Percentiles rank a stretch among this genome's conserved stretches.
Conservation (phyloP, 2,329 filamentous ascomycete genomes). For the Clarireedia sp. region DNA sequence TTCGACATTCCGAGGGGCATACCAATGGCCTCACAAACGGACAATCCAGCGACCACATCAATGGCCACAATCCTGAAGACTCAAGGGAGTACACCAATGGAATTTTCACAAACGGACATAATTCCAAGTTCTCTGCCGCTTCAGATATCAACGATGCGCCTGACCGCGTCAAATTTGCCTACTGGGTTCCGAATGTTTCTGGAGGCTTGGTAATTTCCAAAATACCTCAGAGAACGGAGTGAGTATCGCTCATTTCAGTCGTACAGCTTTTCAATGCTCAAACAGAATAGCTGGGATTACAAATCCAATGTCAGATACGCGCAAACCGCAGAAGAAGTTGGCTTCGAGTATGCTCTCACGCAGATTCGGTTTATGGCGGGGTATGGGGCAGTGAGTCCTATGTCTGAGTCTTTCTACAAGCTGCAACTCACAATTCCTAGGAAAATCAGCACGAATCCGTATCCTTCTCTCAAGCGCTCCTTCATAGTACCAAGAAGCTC, state of each 20-base stretch:
- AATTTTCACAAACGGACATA: slow-evolving; percentile 3
- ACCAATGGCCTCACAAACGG: not conserved
- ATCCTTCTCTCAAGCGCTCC: slow-evolving; percentile 42
- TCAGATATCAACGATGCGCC: slow-evolving; percentile 37
- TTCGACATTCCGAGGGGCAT: not conserved
- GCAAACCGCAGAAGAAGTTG: slow-evolving; percentile 38
- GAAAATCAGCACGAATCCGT: slow-evolving; percentile 44
- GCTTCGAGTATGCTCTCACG: slow-evolving; percentile 44
- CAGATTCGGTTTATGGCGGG: slow-evolving; percentile 47
- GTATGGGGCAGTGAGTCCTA: slow-evolving; percentile 34
- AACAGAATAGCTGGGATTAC: slow-evolving; percentile 36
- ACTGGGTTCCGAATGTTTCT: slow-evolving; percentile 48
- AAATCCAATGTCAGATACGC: slow-evolving; percentile 42
- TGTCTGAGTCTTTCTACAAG: not conserved
- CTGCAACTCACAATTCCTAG: slow-evolving; percentile 5
- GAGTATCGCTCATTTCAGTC: not conserved
- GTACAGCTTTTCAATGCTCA: not conserved
- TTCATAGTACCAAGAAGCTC: slow-evolving; percentile 39
- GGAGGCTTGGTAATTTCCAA: slow-evolving; percentile 46
- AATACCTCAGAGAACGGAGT: slow-evolving; percentile 39
- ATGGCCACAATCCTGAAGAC: not conserved
- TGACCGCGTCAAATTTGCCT: slow-evolving; percentile 39
- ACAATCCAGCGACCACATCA: not conserved
- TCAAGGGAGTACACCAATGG: not conserved
- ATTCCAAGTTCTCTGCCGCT: slow-evolving; percentile 19